A percentile compares a stretch with the other conserved stretches of the same genome.
phyloP scores from a whole-genome alignment of 2,329 filamentous ascomycete species.

The Apiospora sp. region DNA sequence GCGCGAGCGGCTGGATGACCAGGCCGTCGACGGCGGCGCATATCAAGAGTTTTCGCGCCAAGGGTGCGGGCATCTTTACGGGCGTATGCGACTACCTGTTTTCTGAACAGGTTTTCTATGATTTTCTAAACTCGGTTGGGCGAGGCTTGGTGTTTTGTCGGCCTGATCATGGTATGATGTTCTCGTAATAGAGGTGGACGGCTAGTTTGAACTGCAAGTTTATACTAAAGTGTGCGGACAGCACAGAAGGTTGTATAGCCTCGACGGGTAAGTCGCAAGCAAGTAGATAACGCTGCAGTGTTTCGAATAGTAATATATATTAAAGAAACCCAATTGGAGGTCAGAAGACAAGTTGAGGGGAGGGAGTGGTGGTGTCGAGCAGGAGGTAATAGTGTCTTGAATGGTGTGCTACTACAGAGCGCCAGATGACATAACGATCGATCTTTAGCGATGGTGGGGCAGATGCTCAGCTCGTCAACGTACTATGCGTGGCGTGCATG shows the following conservation, averaged over 20 bases:
- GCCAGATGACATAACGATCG: conserved; percentile 16
- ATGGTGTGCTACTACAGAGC: conserved; percentile 4
- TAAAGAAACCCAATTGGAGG: conserved; percentile 2
- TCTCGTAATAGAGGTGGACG: background rate
- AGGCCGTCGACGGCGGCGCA: conserved; percentile 85
- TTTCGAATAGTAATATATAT: background rate
- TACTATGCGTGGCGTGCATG: conserved; percentile 11
- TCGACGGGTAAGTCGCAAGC: background rate
- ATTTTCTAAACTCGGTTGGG: conserved; percentile 9
- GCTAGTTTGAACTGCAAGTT: background rate
- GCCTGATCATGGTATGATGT: conserved; percentile 15
- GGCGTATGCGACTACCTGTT: background rate
- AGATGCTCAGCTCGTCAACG: conserved; percentile 14
- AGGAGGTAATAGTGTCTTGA: background rate
- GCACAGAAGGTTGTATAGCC: background rate
- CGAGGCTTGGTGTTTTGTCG: background rate
- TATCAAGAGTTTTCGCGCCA: conserved; percentile 82
- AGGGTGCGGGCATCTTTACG: conserved; percentile 32
- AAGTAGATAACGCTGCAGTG: background rate
- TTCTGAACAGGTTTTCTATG: background rate
- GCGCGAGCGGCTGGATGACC: conserved; percentile 75
- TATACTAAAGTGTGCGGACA: background rate
- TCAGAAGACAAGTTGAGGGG: background rate
- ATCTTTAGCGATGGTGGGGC: conserved; percentile 20
- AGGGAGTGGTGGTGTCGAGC: background rate